Base-by-base conservation (phyloP, 2,329 filamentous ascomycete species). In the Lachnum nothofagi region DNA sequence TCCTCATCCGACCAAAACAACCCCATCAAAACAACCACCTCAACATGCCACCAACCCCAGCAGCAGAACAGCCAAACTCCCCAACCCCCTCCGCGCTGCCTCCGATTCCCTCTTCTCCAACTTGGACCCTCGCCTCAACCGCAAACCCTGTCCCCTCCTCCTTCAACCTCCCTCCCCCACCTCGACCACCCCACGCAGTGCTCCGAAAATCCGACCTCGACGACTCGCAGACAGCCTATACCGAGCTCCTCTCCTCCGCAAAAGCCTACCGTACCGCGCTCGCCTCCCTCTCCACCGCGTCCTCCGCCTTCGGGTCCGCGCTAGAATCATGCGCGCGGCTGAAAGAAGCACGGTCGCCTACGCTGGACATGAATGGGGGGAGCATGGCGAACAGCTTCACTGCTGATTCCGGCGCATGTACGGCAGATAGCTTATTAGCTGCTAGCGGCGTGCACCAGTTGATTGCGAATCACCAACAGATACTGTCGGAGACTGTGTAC, bases 401-500 rank as follows among this genome's bases (percentile, higher is more conserved):
- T 19, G 63, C 70, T 35, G 68, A 65, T 12, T 39, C 31, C 34
- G 72, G 73, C 38, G 68, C 72, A 29, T 84, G 80, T 67, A 85
- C 82, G 0, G 82, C 81, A 14, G 80, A 85, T 65, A 73, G 74
- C 45, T 70, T 86, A 38, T 70, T 86, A 51, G 75, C 79, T 24
- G 78, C 80, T 10, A 78, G 79, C 27, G 82, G 82, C 29, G 73
- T 85, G 34, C 82, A 86, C 63, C 80, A 85, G 60, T 72, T 86
- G 17, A 72, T 85, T 49, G 82, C 82, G 39, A 86, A 85, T 67
- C 82, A 86, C 69, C 79, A 84, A 64, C 80, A 85, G 62, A 85
- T 86, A 58, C 74, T 86, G 3, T 79, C 75, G 55, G 82, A 86
- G 67, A 85, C 80, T 0, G 79, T 86, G 7, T 85, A 86, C 66